Evolutionary conservation across 306 rosid genomes (phyloP).

Genomic region (Fagus crenata): DNA sequence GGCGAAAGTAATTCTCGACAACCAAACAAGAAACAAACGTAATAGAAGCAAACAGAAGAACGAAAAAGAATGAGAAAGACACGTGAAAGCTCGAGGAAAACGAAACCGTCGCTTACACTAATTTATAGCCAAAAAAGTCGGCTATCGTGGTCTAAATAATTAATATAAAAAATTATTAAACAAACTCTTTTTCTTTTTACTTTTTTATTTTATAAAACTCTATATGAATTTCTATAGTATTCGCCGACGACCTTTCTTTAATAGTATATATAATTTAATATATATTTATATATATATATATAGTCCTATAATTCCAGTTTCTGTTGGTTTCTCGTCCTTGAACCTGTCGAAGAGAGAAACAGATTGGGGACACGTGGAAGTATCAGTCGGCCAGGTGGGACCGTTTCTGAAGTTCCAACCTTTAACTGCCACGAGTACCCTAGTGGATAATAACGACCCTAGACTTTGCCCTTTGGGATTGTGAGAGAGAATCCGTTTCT

Average conservation of each 20-base stretch:
- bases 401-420: slow-evolving; percentile 24
- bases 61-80: slow-evolving; percentile 35
- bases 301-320: neutral
- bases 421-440: slow-evolving; percentile 39
- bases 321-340: slow-evolving; percentile 14
- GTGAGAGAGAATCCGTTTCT: neutral
- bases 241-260: no score
- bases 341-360: slow-evolving; percentile 15
- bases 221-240: no score
- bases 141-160: neutral
- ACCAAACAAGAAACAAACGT: slow-evolving; percentile 30
- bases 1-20: slow-evolving; percentile 32
- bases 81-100: slow-evolving; percentile 48
- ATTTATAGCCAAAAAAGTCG: slow-evolving; percentile 46
- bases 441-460: slow-evolving; percentile 34
- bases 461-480: neutral
- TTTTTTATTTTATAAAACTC: no score
- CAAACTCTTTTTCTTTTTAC: neutral
- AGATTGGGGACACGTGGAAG: slow-evolving; percentile 38
- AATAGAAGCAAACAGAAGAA: slow-evolving; percentile 2
- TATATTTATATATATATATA: no score
- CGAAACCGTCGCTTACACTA: slow-evolving; percentile 37
- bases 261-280: no score
- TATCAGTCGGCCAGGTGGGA: slow-evolving; percentile 17
- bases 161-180: neutral